Percentiles rank a stretch among this genome's conserved stretches.
Evolutionary conservation across 106 monocot species (phyloP).

Genomic region (Apostasia ramifera): DNA sequence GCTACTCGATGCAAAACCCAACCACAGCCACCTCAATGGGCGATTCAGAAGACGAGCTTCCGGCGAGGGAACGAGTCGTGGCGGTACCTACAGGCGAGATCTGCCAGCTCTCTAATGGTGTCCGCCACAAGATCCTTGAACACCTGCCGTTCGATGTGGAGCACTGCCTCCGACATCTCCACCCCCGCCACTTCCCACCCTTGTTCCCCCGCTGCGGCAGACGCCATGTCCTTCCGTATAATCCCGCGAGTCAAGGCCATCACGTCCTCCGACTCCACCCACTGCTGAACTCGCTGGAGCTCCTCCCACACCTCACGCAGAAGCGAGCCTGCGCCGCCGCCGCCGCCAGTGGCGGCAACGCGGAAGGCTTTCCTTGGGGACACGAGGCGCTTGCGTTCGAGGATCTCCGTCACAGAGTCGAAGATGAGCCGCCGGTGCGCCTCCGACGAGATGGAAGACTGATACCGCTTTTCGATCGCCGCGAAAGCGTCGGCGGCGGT

Average conservation of each 20-base stretch:
- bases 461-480: constrained; percentile 31
- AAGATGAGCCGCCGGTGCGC: constrained; percentile 56
- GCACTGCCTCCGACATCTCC: constrained; percentile 73
- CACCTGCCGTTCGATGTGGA: constrained; percentile 73
- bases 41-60: constrained; percentile 67
- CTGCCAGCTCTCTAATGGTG: constrained; percentile 56
- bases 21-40: not conserved
- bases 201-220: constrained; percentile 15
- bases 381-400: constrained; percentile 28
- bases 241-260: constrained; percentile 35
- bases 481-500: constrained; percentile 15
- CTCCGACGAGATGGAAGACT: constrained; percentile 5
- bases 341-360: not conserved
- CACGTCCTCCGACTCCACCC: constrained; percentile 30
- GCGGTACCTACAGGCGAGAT: not conserved
- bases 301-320: constrained; percentile 52
- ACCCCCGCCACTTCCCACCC: constrained; percentile 30
- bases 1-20: no score
- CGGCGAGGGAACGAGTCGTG: constrained; percentile 21
- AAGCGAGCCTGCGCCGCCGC: not conserved
- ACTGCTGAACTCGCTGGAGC: constrained; percentile 29
- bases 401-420: constrained; percentile 59
- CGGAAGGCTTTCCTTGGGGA: constrained; percentile 48
- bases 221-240: constrained; percentile 47
- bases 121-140: constrained; percentile 92